Base-by-base conservation (phyloP, 2,329 filamentous ascomycete genomes). In the Cladosporium sp. region DNA sequence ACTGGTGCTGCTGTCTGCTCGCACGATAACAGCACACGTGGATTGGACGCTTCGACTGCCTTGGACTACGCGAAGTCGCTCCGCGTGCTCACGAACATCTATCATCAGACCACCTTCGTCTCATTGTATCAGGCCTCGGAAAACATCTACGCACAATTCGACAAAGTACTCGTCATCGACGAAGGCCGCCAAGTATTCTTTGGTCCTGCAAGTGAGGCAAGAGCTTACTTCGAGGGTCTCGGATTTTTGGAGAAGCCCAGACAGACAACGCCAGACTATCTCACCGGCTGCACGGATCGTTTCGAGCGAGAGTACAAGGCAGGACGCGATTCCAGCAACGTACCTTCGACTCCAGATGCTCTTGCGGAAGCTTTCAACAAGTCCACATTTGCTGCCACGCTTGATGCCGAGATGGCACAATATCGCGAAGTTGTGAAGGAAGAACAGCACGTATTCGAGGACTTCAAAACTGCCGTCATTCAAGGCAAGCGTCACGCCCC, bases 111-210 rank as follows among this genome's bases (percentile, higher is more conserved):
- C 1, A 94, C 90, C 0, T 92, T 94, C 60, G 90, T 95, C 1
- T 91, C 90, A 0, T 77, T 96, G 0, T 96, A 95, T 71, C 90
- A 95, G 69, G 90, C 89, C 0, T 91, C 87, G 0, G 89, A 94
- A 73, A 91, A 85, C 47, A 68, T 90, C 85, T 45, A 91, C 89
- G 61, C 89, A 87, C 57, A 90, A 90, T 70, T 93, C 60, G 90
- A 95, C 77, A 94, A 93, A 72, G 89, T 94, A 12, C 77, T 95
- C 66, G 87, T 92, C 35, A 89, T 94, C 56, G 88, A 92, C 60
- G 81, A 83, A 39, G 90, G 90, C 1, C 83, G 81, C 25, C 86
- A 91, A 69, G 87, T 90, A 34, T 94, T 85, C 74, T 91, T 89
- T 59, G 90, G 90, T 1, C 86, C 86, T 0, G 75, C 83, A 0